Evolutionary conservation across 768 basidiomycete genomes (phyloP).

Genomic region (Ramaria sp.): DNA sequence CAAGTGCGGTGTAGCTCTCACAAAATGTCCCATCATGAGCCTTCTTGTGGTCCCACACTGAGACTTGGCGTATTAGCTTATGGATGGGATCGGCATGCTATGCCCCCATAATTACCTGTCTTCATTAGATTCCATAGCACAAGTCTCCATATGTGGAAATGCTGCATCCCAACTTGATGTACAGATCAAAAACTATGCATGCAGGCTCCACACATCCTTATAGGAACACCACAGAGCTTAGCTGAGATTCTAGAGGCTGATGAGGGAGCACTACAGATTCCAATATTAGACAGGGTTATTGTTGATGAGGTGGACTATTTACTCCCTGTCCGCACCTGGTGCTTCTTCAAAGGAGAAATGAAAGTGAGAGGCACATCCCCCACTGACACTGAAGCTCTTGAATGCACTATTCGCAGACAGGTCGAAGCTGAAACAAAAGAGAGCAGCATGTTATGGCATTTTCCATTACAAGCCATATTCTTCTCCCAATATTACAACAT

Average conservation of each 20-base stretch:
- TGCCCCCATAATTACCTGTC: slow-evolving; percentile 21
- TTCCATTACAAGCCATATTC: slow-evolving; percentile 49
- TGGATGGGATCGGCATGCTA: slow-evolving; percentile 40
- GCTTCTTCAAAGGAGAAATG: slow-evolving; percentile 26
- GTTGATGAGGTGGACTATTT: slow-evolving; percentile 74
- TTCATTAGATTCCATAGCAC: slow-evolving; percentile 37
- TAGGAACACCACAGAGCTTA: slow-evolving; percentile 61
- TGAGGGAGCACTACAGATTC: slow-evolving; percentile 32
- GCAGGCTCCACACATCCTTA: slow-evolving; percentile 52
- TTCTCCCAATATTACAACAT: slow-evolving; percentile 56
- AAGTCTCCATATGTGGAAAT: slow-evolving; percentile 48
- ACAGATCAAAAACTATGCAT: slow-evolving; percentile 28
- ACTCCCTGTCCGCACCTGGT: slow-evolving; percentile 41
- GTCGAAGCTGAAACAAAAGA: slow-evolving; percentile 19
- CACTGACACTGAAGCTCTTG: slow-evolving; percentile 47
- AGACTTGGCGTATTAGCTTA: slow-evolving; percentile 58
- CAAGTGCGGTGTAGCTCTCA: slow-evolving; percentile 8
- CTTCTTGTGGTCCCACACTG: slow-evolving; percentile 63
- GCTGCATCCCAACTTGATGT: slow-evolving; percentile 27
- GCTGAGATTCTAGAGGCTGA: slow-evolving; percentile 42
- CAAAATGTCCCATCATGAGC: slow-evolving; percentile 31
- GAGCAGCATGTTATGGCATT: slow-evolving; percentile 8
- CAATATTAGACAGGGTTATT: slow-evolving; percentile 42
- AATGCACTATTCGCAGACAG: slow-evolving; percentile 39
- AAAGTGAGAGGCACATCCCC: slow-evolving; percentile 40